Percentiles rank a stretch among this genome's conserved stretches.
Evolutionary conservation across 148 eudicot genomes (phyloP).

Genomic region (Simmondsia chinensis): DNA sequence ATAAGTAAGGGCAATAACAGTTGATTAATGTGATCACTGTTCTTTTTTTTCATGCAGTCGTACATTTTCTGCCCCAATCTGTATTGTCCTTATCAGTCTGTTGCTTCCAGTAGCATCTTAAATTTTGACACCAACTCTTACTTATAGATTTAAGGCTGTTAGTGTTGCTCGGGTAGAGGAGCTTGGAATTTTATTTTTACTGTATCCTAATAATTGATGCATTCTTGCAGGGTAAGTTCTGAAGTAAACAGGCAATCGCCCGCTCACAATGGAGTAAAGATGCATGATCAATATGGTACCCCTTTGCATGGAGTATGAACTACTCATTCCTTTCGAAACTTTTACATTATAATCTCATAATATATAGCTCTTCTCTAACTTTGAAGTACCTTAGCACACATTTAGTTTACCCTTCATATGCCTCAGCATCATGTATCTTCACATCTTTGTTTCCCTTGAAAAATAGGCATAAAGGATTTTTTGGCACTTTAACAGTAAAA

Average conservation of each 20-base stretch:
- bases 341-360: not conserved
- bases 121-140: too few species aligned
- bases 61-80: not conserved
- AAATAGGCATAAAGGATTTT: too few species aligned
- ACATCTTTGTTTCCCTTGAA: too few species aligned
- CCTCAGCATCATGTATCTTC: too few species aligned
- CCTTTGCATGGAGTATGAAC: slow-evolving; percentile 6
- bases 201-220: not conserved
- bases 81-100: not conserved
- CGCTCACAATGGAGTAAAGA: slow-evolving; percentile 6
- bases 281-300: not conserved
- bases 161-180: not conserved
- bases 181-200: not conserved
- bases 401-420: too few species aligned
- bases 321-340: not conserved
- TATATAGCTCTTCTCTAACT: not conserved
- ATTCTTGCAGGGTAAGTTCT: slow-evolving; percentile 8
- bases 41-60: not conserved
- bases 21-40: not conserved
- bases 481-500: too few species aligned
- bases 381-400: too few species aligned
- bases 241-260: slow-evolving; percentile 3
- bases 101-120: not conserved
- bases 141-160: too few species aligned
- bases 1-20: too few species aligned